These are phyloP conservation scores for Sanguinoderma infundibulare DNA, from an alignment of 1,284 basidiomycete genomes.

Conservation along the genomic window DNA sequence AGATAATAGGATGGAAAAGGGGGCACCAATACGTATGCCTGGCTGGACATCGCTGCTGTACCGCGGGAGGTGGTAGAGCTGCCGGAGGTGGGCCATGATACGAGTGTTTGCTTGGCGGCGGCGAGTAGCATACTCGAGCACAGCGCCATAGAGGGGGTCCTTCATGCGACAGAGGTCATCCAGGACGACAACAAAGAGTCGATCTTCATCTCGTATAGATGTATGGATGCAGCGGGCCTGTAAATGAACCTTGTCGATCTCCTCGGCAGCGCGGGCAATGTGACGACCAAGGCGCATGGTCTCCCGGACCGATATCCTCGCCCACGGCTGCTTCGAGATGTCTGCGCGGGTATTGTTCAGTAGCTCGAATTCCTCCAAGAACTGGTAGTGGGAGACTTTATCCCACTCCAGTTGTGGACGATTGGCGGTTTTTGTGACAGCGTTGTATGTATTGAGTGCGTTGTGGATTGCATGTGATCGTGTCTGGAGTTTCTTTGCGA, in stretches of 20 bases:
- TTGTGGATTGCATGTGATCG: constrained; percentile 29
- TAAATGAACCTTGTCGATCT: background rate
- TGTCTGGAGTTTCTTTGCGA: constrained; percentile 31
- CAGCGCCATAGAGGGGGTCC: background rate
- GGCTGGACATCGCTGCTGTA: too few species aligned
- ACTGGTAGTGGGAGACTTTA: constrained; percentile 37
- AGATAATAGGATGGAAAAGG: too few species aligned
- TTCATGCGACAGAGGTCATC: background rate
- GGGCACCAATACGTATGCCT: too few species aligned
- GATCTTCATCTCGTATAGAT: background rate
- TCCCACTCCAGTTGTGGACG: constrained; percentile 36
- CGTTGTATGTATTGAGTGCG: constrained; percentile 36
- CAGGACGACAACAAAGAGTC: background rate
- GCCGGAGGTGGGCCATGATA: too few species aligned
- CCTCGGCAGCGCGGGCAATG: background rate
- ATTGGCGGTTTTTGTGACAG: constrained; percentile 17
- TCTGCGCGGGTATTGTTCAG: constrained; percentile 15
- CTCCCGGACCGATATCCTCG: background rate
- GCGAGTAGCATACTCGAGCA: background rate
- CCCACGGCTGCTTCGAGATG: background rate
- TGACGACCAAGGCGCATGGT: background rate
- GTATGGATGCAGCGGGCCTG: background rate
- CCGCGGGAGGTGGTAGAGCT: too few species aligned
- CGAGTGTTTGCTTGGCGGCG: too few species aligned
- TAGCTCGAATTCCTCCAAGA: constrained; percentile 41